Conservation (phyloP, 108 stramenopile genomes). For the Nannochloropsis salina region DNA sequence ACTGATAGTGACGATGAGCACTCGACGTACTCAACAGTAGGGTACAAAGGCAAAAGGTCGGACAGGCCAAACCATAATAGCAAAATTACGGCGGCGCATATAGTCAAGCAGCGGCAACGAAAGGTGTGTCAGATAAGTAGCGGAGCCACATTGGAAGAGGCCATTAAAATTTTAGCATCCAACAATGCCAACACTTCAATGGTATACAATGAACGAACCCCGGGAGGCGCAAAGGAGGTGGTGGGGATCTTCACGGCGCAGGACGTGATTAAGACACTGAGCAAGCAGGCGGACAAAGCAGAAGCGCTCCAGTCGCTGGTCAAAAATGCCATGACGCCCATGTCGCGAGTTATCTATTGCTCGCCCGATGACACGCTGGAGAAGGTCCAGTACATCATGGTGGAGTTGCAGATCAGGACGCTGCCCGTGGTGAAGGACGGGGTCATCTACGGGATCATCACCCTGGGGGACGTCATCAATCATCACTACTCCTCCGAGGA, state of each 20-base stretch:
- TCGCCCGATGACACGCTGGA: slow-evolving; percentile 22
- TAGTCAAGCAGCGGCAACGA: neutral
- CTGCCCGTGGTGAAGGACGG: slow-evolving; percentile 76
- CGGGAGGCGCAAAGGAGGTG: slow-evolving; percentile 27
- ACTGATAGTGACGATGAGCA: neutral
- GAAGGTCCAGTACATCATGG: neutral
- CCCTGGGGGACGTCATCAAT: slow-evolving; percentile 76
- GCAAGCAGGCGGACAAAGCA: slow-evolving; percentile 33
- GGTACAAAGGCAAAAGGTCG: neutral
- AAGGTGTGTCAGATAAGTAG: neutral
- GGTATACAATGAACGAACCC: neutral
- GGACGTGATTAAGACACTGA: slow-evolving; percentile 38
- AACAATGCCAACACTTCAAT: neutral
- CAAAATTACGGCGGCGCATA: slow-evolving; percentile 9
- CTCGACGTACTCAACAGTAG: neutral
- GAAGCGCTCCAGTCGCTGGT: slow-evolving; percentile 32
- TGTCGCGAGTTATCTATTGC: slow-evolving; percentile 34
- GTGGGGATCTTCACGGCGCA: slow-evolving; percentile 45
- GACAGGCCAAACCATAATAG: slow-evolving; percentile 12
- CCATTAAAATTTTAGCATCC: neutral
- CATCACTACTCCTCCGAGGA: slow-evolving; percentile 70
- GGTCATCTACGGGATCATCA: slow-evolving; percentile 77
- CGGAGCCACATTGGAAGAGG: slow-evolving; percentile 7
- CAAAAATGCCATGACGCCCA: slow-evolving; percentile 39
- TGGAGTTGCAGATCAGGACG: slow-evolving; percentile 63